Conservation (phyloP, 495 filamentous ascomycete genomes). For the Hypoxylon crocopeplum region DNA sequence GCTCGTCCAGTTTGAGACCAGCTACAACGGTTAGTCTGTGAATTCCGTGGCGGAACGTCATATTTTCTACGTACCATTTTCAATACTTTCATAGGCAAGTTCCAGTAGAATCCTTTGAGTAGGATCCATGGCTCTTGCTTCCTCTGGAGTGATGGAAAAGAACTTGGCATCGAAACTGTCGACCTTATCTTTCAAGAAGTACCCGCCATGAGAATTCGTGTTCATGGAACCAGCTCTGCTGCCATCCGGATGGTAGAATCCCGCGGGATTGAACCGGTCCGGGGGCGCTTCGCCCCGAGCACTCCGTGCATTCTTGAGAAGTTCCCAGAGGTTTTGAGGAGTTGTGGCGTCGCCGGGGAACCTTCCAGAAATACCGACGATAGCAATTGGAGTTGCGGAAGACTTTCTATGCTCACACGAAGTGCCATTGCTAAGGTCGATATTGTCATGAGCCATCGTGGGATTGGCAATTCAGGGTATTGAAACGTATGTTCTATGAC, state of each 20-base stretch:
- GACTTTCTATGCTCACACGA: too few species aligned
- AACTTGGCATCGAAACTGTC: constrained; percentile 49
- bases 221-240: constrained; percentile 48
- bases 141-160: constrained; percentile 22
- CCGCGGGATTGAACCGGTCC: constrained; percentile 69
- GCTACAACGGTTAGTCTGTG: constrained; percentile 34
- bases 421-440: too few species aligned
- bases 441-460: too few species aligned
- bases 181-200: constrained; percentile 64
- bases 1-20: constrained; percentile 54
- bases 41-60: too few species aligned
- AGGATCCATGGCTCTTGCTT: too few species aligned
- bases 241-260: constrained; percentile 72
- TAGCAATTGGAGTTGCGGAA: constrained; percentile 61
- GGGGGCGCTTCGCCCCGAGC: constrained; percentile 62
- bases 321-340: constrained; percentile 59
- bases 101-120: too few species aligned
- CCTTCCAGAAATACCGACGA: constrained; percentile 57
- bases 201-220: constrained; percentile 48
- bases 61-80: too few species aligned
- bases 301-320: constrained; percentile 59
- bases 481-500: too few species aligned
- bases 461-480: too few species aligned
- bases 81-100: too few species aligned
- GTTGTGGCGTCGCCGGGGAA: constrained; percentile 57